Conservation (phyloP, 1,139 yeast species). For the Yamadazyma siamensis region DNA sequence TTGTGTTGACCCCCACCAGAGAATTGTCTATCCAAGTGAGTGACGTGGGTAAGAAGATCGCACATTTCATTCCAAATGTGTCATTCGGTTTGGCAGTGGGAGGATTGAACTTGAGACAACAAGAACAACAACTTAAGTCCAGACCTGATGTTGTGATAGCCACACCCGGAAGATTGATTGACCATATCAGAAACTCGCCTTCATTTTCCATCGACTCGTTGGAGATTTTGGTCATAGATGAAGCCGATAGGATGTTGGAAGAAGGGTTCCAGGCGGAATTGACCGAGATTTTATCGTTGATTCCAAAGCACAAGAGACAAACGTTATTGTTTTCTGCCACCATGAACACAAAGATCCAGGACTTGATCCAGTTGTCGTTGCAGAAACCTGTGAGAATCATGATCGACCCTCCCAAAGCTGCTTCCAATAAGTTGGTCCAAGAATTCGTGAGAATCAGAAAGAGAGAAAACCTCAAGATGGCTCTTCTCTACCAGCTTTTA, state of each 20-base stretch:
- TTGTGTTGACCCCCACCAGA: slow-evolving; percentile 93
- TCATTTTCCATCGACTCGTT: slow-evolving; percentile 87
- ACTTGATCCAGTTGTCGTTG: slow-evolving; percentile 79
- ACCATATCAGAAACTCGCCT: slow-evolving; percentile 92
- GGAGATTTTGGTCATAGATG: slow-evolving; percentile 91
- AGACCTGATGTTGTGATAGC: slow-evolving; percentile 97
- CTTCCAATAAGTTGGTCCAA: slow-evolving; percentile 81
- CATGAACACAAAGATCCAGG: slow-evolving; percentile 91
- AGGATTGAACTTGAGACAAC: slow-evolving; percentile 91
- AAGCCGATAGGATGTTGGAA: slow-evolving; percentile 98
- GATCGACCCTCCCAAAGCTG: slow-evolving; percentile 95
- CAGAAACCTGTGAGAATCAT: slow-evolving; percentile 89
- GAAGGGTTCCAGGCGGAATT: slow-evolving; percentile 97
- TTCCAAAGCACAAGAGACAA: slow-evolving; percentile 86
- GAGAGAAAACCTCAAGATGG: slow-evolving; percentile 79
- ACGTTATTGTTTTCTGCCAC: slow-evolving; percentile 95
- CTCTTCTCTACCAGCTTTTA: slow-evolving; percentile 70
- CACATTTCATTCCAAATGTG: slow-evolving; percentile 69
- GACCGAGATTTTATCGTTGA: slow-evolving; percentile 78
- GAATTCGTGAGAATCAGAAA: slow-evolving; percentile 94
- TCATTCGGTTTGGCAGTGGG: slow-evolving; percentile 95
- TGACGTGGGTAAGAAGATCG: slow-evolving; percentile 87
- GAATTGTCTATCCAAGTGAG: slow-evolving; percentile 95
- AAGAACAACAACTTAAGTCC: slow-evolving; percentile 86
- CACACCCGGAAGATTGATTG: slow-evolving; percentile 96